These are phyloP conservation scores for Orbilia javanica DNA, from an alignment of 2,329 filamentous ascomycete genomes.

Conservation along the genomic window DNA sequence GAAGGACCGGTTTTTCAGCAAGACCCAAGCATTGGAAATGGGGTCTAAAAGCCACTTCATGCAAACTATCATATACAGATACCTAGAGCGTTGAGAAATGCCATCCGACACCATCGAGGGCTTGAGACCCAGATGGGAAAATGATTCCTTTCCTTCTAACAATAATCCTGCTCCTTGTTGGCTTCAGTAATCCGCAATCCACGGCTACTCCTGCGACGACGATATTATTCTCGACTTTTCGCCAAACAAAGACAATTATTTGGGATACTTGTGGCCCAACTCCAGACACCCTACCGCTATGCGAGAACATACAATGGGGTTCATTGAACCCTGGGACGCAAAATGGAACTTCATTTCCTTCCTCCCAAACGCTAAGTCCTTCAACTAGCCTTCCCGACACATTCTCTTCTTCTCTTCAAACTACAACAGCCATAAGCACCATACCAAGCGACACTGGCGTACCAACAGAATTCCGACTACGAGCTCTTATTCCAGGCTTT, in stretches of 20 bases:
- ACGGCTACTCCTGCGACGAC: background rate
- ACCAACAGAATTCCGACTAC: background rate
- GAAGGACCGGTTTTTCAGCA: too few relatives aligned
- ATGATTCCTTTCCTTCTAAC: background rate
- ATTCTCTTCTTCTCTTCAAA: background rate
- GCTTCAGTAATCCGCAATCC: background rate
- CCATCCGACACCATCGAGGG: background rate
- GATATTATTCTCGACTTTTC: background rate
- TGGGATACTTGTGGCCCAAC: background rate
- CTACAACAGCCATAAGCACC: background rate
- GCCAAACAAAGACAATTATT: background rate
- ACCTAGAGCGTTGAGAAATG: too few relatives aligned
- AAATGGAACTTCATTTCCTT: background rate
- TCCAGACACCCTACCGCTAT: background rate
- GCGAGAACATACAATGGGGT: background rate
- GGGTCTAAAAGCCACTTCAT: too few relatives aligned
- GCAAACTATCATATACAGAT: too few relatives aligned
- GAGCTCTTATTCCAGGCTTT: background rate
- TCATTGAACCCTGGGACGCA: background rate
- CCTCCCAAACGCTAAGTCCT: background rate
- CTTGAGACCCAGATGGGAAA: background rate
- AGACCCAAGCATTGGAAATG: too few relatives aligned
- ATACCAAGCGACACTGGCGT: background rate
- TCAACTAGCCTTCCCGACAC: background rate
- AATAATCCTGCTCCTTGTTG: background rate